Evolutionary conservation across 257 asterid genomes (phyloP).

Genomic region (Penstemon newberryi): DNA sequence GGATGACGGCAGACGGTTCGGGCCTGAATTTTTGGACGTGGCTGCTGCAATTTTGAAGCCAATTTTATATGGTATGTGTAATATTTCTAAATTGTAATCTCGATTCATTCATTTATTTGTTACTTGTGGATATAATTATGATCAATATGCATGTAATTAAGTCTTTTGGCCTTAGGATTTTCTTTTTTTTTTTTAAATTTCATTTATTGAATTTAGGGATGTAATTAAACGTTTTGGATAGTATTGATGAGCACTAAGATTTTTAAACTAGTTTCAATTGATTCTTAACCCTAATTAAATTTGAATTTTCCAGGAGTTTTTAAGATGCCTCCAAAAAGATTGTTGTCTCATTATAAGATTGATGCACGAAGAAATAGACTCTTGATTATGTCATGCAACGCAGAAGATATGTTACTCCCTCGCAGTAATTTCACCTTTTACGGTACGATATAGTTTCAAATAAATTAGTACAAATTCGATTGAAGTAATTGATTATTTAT

Average conservation of each 20-base stretch:
- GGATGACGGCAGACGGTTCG: background rate
- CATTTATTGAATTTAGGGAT: background rate
- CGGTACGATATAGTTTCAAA: constrained; percentile 39
- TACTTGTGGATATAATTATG: background rate
- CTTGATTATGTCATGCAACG: constrained; percentile 83
- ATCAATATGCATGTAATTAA: background rate
- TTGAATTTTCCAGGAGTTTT: constrained; percentile 59
- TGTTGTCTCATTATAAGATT: constrained; percentile 89
- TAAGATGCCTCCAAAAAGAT: constrained; percentile 86
- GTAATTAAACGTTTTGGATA: background rate
- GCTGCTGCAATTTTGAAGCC: constrained; percentile 87
- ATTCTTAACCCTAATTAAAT: constrained; percentile 8
- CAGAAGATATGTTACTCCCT: constrained; percentile 98
- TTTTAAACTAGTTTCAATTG: no score
- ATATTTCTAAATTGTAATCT: no score
- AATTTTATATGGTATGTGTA: constrained; percentile 62
- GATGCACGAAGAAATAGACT: constrained; percentile 66
- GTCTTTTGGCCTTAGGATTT: background rate
- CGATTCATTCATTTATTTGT: constrained; percentile 12
- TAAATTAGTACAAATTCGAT: no score
- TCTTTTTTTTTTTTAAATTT: background rate
- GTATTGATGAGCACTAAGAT: no score
- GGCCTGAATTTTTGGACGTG: constrained; percentile 46
- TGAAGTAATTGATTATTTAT: no score
- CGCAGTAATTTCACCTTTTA: constrained; percentile 82